These are phyloP conservation scores for Colletotrichum australisinense DNA, from an alignment of 2,329 filamentous ascomycete species.

Conservation along the genomic window DNA sequence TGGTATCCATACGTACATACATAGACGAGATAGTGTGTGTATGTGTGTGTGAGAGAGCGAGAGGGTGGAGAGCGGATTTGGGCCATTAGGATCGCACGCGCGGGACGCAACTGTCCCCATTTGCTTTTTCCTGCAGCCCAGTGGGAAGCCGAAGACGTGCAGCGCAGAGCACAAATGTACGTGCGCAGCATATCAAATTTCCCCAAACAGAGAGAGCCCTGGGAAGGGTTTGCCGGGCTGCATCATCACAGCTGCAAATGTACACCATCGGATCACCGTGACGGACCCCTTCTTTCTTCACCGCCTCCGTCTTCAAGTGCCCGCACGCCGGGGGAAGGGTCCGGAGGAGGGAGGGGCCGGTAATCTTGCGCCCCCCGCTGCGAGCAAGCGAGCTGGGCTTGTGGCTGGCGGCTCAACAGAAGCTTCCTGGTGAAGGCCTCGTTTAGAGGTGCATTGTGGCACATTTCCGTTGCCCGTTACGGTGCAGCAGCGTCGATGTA, in stretches of 20 bases:
- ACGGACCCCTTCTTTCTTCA: conserved; percentile 21
- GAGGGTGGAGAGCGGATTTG: neutral
- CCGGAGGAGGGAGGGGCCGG: neutral
- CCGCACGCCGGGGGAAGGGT: neutral
- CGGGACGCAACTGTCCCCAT: neutral
- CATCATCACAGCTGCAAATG: conserved; percentile 10
- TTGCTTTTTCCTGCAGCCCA: conserved; percentile 32
- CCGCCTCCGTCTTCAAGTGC: conserved; percentile 15
- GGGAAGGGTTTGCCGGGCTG: neutral
- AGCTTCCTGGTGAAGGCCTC: conserved; percentile 6
- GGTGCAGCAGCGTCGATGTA: conserved; percentile 3
- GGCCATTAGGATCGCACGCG: neutral
- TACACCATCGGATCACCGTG: conserved; percentile 23
- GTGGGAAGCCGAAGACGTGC: conserved; percentile 13
- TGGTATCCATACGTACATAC: neutral
- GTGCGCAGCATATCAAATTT: neutral
- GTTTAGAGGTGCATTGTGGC: neutral
- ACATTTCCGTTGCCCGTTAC: conserved; percentile 18
- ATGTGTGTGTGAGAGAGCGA: neutral
- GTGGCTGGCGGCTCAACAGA: neutral
- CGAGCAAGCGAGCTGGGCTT: neutral
- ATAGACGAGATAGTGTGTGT: neutral
- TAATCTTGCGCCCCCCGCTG: neutral
- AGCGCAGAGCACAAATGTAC: neutral
- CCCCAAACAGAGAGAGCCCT: neutral